These are phyloP conservation scores for Yarrowia galli DNA, from an alignment of 1,139 yeast species.

Conservation along the genomic window DNA sequence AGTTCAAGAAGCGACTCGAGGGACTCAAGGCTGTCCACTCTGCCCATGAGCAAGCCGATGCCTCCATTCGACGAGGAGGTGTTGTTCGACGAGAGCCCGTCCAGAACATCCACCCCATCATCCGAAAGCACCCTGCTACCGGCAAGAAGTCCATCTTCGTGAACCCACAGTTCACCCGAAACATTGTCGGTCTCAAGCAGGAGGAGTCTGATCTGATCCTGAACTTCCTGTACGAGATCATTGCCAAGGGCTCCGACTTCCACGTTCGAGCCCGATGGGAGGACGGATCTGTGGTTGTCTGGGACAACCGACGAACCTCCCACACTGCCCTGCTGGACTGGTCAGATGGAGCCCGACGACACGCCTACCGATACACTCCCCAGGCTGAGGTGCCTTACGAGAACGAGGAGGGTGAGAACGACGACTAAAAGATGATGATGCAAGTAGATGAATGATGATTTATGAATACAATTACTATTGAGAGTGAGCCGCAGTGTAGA, in stretches of 20 bases:
- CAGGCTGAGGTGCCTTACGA: slow-evolving; percentile 48
- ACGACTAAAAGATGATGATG: neutral
- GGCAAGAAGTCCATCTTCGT: slow-evolving; percentile 61
- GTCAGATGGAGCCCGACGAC: slow-evolving; percentile 44
- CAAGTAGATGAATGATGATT: slow-evolving; percentile 13
- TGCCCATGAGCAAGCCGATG: slow-evolving; percentile 59
- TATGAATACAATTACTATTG: slow-evolving; percentile 2
- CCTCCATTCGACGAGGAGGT: slow-evolving; percentile 56
- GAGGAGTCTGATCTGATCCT: slow-evolving; percentile 63
- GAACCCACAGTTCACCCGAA: slow-evolving; percentile 62
- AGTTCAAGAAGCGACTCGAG: slow-evolving; percentile 58
- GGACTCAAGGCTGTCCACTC: slow-evolving; percentile 63
- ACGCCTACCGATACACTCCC: slow-evolving; percentile 50
- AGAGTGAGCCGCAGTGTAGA: neutral
- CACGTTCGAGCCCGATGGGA: slow-evolving; percentile 67
- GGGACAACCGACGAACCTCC: slow-evolving; percentile 73
- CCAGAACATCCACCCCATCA: slow-evolving; percentile 60
- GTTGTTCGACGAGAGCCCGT: slow-evolving; percentile 61
- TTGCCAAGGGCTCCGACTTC: slow-evolving; percentile 60
- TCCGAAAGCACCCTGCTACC: slow-evolving; percentile 66
- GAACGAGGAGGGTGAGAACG: slow-evolving; percentile 31
- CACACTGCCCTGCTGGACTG: slow-evolving; percentile 63
- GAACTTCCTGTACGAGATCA: slow-evolving; percentile 59
- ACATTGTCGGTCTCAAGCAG: slow-evolving; percentile 62
- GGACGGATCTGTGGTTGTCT: slow-evolving; percentile 62